phyloP scores from a whole-genome alignment of 208 protist genomes.

The Leishmania gerbilli region DNA sequence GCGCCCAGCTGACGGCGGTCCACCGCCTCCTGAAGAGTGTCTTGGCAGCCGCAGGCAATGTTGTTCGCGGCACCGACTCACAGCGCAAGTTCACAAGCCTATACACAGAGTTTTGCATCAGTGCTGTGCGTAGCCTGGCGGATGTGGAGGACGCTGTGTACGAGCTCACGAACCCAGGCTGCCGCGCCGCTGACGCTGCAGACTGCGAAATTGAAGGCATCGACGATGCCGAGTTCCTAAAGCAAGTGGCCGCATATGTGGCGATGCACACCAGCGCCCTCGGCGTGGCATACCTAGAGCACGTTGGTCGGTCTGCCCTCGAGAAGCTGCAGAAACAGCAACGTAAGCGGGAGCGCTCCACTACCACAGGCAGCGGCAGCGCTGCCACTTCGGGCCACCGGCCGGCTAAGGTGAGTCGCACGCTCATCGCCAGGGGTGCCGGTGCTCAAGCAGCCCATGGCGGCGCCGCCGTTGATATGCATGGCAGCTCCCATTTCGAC shows the following conservation, averaged over 20 bases:
- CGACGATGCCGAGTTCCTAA: constrained; percentile 46
- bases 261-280: constrained; percentile 54
- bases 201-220: constrained; percentile 51
- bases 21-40: constrained; percentile 39
- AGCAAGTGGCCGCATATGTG: constrained; percentile 56
- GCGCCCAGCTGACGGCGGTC: constrained; percentile 18
- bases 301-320: constrained; percentile 52
- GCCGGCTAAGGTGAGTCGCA: constrained; percentile 22
- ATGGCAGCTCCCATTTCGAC: constrained; percentile 10
- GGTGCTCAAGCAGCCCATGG: constrained; percentile 1
- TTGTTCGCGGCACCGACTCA: constrained; percentile 80
- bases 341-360: constrained; percentile 38
- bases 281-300: constrained; percentile 65
- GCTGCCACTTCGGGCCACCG: constrained; percentile 16
- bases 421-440: not conserved
- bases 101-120: constrained; percentile 73
- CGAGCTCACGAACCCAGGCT: constrained; percentile 52
- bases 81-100: constrained; percentile 71
- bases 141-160: constrained; percentile 74
- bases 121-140: constrained; percentile 45
- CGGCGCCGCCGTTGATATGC: not conserved
- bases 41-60: constrained; percentile 24
- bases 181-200: constrained; percentile 33
- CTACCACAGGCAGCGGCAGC: constrained; percentile 13
- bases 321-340: constrained; percentile 39